Evolutionary conservation across 192 early-diverging fungal genomes (phyloP).

Genomic region (Diversispora epigaea): DNA sequence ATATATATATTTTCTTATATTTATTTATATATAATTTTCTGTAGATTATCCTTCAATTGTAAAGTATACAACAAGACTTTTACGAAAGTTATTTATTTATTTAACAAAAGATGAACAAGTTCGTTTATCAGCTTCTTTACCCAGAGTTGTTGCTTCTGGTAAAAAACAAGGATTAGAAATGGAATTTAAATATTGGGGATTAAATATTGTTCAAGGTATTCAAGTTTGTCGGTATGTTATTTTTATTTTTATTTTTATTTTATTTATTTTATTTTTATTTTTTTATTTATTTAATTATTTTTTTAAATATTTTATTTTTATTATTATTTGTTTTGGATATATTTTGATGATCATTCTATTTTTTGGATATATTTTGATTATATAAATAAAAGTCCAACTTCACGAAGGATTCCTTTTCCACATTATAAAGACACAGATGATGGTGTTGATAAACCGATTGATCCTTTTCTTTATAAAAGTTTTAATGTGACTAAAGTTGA

Average conservation of each 20-base stretch:
- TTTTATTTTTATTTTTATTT: neutral
- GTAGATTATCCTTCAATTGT: constrained; percentile 63
- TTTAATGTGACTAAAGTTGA: constrained; percentile 61
- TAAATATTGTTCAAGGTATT: constrained; percentile 55
- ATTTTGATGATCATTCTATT: no score
- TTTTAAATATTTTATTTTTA: no score
- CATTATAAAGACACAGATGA: constrained; percentile 49
- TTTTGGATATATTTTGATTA: no score
- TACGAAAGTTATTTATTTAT: constrained; percentile 62
- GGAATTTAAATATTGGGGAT: constrained; percentile 57
- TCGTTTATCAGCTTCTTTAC: constrained; percentile 55
- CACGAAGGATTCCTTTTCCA: constrained; percentile 59
- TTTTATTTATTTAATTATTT: no score
- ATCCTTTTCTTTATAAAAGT: constrained; percentile 80
- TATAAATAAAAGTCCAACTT: constrained; percentile 42
- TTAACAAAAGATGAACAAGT: constrained; percentile 66
- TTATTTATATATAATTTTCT: neutral
- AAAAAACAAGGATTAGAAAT: constrained; percentile 53
- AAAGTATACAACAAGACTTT: constrained; percentile 61
- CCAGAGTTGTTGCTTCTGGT: constrained; percentile 52
- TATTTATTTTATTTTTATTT: neutral
- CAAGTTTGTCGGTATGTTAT: constrained; percentile 49
- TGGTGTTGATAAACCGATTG: constrained; percentile 34
- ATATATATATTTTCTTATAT: neutral
- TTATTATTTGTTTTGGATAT: no score